Conservation (phyloP, 129 eudicot genomes). For the Gnaphalium uliginosum region DNA sequence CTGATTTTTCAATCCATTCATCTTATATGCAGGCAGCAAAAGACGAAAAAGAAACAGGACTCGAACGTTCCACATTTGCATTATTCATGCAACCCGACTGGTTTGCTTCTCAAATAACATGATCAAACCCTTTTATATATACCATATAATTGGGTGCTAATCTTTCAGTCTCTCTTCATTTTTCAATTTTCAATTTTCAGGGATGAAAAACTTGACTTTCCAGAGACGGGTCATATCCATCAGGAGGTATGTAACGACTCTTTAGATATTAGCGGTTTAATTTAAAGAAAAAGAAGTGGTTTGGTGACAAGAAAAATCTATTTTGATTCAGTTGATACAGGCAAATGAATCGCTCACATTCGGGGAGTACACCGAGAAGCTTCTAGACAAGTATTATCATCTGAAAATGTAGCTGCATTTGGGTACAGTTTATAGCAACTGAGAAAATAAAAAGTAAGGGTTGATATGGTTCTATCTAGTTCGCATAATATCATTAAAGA, state of each 20-base stretch:
- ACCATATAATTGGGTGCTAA: not conserved
- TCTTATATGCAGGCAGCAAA: constrained; percentile 65
- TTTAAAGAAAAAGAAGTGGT: not conserved
- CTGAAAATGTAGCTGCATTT: constrained; percentile 38
- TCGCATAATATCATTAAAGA: constrained; percentile 10
- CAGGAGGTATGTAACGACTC: constrained; percentile 52
- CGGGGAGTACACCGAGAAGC: constrained; percentile 90
- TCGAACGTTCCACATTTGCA: constrained; percentile 91
- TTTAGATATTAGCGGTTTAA: not conserved
- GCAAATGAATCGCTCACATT: constrained; percentile 64
- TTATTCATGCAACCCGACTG: constrained; percentile 97
- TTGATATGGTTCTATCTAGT: not conserved
- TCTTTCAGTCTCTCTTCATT: not conserved
- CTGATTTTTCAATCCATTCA: constrained; percentile 5
- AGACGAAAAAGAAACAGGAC: constrained; percentile 60
- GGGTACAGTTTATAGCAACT: not conserved
- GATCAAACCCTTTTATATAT: not conserved
- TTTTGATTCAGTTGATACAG: constrained; percentile 51
- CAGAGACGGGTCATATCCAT: constrained; percentile 52
- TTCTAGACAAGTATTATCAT: constrained; percentile 85
- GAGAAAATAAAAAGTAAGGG: not conserved
- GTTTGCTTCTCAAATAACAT: constrained; percentile 39
- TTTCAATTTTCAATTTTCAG: constrained; percentile 32
- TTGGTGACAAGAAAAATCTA: not conserved
- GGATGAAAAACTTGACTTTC: constrained; percentile 87